Conservation (phyloP, 768 basidiomycete genomes). For the Strobilomyces confusus region DNA sequence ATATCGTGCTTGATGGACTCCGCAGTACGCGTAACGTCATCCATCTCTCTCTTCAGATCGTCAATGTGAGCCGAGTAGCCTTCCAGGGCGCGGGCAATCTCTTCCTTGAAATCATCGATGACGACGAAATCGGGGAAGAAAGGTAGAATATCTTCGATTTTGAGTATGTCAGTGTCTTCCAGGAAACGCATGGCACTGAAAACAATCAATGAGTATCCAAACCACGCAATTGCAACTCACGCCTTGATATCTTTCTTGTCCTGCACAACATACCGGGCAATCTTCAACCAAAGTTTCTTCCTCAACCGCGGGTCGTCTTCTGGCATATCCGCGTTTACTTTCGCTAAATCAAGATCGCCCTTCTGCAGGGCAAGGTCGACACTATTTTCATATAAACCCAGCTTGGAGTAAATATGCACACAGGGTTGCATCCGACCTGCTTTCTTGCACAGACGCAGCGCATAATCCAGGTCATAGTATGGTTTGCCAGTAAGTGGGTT, state of each 20-base stretch:
- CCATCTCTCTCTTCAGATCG: constrained; percentile 88
- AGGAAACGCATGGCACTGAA: constrained; percentile 93
- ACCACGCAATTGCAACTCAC: constrained; percentile 46
- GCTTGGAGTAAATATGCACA: constrained; percentile 95
- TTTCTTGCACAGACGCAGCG: constrained; percentile 85
- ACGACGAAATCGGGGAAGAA: constrained; percentile 99
- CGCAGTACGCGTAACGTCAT: constrained; percentile 87
- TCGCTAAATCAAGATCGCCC: constrained; percentile 93
- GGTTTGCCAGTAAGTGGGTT: constrained; percentile 82
- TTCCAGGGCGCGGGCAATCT: constrained; percentile 94
- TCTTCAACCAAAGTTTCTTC: constrained; percentile 97
- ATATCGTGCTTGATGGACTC: constrained; percentile 95
- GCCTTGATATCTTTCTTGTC: constrained; percentile 98
- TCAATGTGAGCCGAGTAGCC: constrained; percentile 93
- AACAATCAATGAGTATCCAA: not conserved
- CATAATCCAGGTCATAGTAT: constrained; percentile 97
- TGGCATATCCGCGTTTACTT: constrained; percentile 91
- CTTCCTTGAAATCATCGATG: constrained; percentile 99
- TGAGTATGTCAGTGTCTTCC: constrained; percentile 89
- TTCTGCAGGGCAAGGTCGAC: constrained; percentile 93
- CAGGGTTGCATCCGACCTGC: constrained; percentile 80
- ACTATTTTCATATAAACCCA: constrained; percentile 95
- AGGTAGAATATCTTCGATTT: constrained; percentile 97
- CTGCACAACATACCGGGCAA: constrained; percentile 97
- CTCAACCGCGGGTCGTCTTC: constrained; percentile 82